phyloP scores from a whole-genome alignment of 2,329 filamentous ascomycete genomes.

The Pyricularia pennisetigena region DNA sequence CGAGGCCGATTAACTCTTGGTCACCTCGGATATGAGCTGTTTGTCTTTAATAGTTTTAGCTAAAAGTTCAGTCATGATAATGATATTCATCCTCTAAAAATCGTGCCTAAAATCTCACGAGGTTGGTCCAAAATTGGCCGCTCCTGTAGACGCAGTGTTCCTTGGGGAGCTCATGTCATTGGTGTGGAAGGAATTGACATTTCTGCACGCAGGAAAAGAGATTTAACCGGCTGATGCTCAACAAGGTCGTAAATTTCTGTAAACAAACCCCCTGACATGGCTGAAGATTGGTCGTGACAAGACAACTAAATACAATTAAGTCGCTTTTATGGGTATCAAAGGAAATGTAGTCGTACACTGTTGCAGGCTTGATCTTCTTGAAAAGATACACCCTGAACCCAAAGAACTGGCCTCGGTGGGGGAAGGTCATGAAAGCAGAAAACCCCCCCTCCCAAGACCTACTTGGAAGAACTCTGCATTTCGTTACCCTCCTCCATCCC shows the following conservation, averaged over 20 bases:
- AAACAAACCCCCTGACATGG: too few relatives aligned
- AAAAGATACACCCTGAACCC: conserved; percentile 27
- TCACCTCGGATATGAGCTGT: not conserved
- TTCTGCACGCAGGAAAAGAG: too few relatives aligned
- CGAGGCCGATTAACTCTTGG: not conserved
- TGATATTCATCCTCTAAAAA: too few relatives aligned
- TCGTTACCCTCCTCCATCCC: conserved; percentile 29
- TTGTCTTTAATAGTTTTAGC: not conserved
- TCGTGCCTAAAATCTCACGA: too few relatives aligned
- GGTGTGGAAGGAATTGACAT: too few relatives aligned
- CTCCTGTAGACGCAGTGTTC: too few relatives aligned
- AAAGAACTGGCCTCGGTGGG: conserved; percentile 31
- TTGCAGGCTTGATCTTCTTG: conserved; percentile 6
- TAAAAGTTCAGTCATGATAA: too few relatives aligned
- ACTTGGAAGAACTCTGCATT: conserved; percentile 11
- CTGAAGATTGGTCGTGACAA: too few relatives aligned
- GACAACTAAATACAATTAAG: not conserved
- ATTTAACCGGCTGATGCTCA: too few relatives aligned
- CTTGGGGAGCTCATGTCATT: too few relatives aligned
- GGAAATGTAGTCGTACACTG: not conserved
- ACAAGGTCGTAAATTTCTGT: too few relatives aligned
- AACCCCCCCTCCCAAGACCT: not conserved
- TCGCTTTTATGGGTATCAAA: not conserved
- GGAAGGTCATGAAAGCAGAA: not conserved
- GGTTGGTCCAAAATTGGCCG: too few relatives aligned